These are phyloP conservation scores for Cupressus sempervirens DNA, from an alignment of 75 land plant species.

Conservation along the genomic window DNA sequence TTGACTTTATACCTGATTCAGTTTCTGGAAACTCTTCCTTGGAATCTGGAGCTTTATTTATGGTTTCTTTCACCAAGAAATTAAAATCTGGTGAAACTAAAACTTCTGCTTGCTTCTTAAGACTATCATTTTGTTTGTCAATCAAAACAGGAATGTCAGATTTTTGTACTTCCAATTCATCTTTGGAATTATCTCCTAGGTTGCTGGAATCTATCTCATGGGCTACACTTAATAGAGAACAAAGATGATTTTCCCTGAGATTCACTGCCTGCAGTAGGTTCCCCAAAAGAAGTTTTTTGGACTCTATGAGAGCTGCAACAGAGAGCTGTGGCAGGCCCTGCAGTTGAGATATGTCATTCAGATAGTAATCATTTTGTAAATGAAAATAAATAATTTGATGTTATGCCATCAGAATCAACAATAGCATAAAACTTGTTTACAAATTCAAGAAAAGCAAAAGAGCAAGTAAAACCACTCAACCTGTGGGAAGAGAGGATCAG, in stretches of 20 bases:
- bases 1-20: neutral
- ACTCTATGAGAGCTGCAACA: constrained; percentile 28
- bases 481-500: constrained; percentile 49
- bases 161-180: neutral
- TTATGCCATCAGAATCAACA: neutral
- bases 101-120: neutral
- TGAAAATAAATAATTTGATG: neutral
- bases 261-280: constrained; percentile 33
- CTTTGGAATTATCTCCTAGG: neutral
- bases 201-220: constrained; percentile 44
- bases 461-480: constrained; percentile 8
- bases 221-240: constrained; percentile 23
- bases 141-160: neutral
- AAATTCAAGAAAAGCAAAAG: neutral
- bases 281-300: constrained; percentile 26
- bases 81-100: neutral
- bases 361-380: neutral
- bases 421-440: neutral
- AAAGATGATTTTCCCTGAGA: constrained; percentile 33
- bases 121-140: neutral
- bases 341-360: constrained; percentile 4
- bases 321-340: constrained; percentile 51
- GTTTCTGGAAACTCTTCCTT: neutral
- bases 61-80: constrained; percentile 8
- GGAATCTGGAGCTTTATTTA: constrained; percentile 8